phyloP scores from a whole-genome alignment of 2,329 filamentous ascomycete genomes.

The Alternaria novae-zelandiae region DNA sequence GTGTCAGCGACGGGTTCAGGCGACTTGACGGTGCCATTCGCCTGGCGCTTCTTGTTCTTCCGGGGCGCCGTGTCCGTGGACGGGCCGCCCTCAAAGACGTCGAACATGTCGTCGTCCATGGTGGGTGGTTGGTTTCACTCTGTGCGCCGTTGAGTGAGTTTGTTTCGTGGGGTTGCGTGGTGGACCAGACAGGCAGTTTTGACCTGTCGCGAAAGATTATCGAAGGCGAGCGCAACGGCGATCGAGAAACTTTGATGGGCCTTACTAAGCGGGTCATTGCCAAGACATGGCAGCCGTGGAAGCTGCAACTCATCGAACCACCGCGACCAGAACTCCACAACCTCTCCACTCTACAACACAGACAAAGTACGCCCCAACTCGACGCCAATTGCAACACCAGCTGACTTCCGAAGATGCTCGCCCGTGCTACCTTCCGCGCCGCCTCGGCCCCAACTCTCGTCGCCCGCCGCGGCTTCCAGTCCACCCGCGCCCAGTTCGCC shows the following conservation, averaged over 20 bases:
- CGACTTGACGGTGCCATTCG: conserved; percentile 76
- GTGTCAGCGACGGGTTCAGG: conserved; percentile 50
- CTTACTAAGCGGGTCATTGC: not conserved
- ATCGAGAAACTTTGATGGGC: conserved; percentile 7
- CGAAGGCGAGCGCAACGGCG: not conserved
- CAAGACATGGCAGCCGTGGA: conserved; percentile 5
- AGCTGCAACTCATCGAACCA: conserved; percentile 12
- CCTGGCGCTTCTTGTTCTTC: conserved; percentile 83
- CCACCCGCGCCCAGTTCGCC: conserved; percentile 81
- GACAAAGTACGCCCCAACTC: conserved; percentile 35
- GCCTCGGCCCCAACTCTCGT: conserved; percentile 67
- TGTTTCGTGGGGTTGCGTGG: not conserved
- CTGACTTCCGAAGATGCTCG: conserved; percentile 74
- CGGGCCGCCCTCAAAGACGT: conserved; percentile 52
- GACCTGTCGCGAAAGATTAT: not conserved
- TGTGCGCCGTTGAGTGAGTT: not conserved
- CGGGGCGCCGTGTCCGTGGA: conserved; percentile 37
- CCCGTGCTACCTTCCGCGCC: conserved; percentile 68
- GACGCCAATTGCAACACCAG: conserved; percentile 33
- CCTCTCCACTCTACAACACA: conserved; percentile 35
- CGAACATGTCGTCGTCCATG: conserved; percentile 55
- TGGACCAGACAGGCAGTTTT: not conserved
- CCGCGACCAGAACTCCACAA: conserved; percentile 23
- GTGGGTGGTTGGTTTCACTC: conserved; percentile 8
- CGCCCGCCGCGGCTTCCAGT: conserved; percentile 92